phyloP scores from a whole-genome alignment of 2,329 filamentous ascomycete species.

The Penicillium sp. region DNA sequence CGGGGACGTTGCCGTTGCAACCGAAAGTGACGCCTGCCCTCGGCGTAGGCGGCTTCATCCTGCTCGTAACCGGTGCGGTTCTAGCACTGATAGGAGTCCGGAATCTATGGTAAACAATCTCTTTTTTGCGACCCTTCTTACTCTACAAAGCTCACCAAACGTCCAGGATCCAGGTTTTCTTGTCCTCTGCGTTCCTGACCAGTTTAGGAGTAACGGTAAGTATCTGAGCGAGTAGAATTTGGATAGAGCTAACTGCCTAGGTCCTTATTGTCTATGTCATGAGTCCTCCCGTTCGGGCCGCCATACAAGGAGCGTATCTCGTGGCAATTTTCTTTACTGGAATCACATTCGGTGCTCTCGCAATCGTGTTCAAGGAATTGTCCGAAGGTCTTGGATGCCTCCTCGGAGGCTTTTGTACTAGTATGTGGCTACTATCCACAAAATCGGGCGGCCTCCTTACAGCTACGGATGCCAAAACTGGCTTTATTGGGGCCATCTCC shows the following conservation, averaged over 20 bases:
- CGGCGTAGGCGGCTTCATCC: conserved; percentile 75
- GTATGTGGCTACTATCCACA: conserved; percentile 88
- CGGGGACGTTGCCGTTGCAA: conserved; percentile 66
- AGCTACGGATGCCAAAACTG: conserved; percentile 65
- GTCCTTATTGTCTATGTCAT: conserved; percentile 88
- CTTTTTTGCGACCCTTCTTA: background rate
- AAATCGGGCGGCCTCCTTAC: conserved; percentile 75
- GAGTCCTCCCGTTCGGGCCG: conserved; percentile 74
- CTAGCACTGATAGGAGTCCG: conserved; percentile 83
- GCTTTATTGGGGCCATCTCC: conserved; percentile 77
- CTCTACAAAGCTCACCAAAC: conserved; percentile 21
- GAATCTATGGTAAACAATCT: conserved; percentile 62
- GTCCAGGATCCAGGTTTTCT: conserved; percentile 70
- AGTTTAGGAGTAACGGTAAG: conserved; percentile 71
- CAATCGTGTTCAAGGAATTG: conserved; percentile 81
- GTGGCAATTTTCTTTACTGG: conserved; percentile 77
- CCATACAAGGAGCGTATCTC: conserved; percentile 83
- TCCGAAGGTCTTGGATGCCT: conserved; percentile 84
- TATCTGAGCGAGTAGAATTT: background rate
- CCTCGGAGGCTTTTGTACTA: conserved; percentile 82
- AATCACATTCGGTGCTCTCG: conserved; percentile 71
- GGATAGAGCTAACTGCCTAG: conserved; percentile 23
- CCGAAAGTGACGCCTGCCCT: conserved; percentile 81
- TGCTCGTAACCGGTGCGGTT: conserved; percentile 72
- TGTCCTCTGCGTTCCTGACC: conserved; percentile 76